Evolutionary conservation across 192 early-diverging fungal genomes (phyloP), one percentile per base, ranked within the genome.

Genomic region (Gorgonomyces haynaldii): DNA sequence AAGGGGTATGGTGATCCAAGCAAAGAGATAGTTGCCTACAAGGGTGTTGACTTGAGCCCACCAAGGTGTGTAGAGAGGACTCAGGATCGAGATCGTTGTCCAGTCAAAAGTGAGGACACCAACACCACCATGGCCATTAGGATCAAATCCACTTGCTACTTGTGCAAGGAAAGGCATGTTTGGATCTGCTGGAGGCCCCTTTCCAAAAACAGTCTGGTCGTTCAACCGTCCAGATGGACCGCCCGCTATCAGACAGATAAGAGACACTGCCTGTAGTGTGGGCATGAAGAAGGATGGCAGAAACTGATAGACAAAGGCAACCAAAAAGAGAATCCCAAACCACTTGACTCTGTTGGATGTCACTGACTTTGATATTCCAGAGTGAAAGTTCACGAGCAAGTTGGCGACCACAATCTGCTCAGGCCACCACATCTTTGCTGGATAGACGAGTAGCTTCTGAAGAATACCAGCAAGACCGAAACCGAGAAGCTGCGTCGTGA

Each of bases 351-450:
- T 66, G 4, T 69, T 58, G 16, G 32, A 23, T 19, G 42, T 60
- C 12, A 66, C 23, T 20, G 53, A 50, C 23, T 57, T 59, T 29
- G 50, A 78, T 71, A 42, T 45, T 4, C 28, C 24, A 37, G 70
- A 70, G 52, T 88, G 84, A 34, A 89, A 73, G 3, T 82, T 82
- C 20, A 81, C 75, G 65, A 84, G 86, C 22, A 91, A 62, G 19
- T 82, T 73, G 25, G 84, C 81, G 29, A 72, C 74, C 34, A 81
- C 62, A 34, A 93, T 64, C 34, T 72, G 81, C 2, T 73, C 49
- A 4, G 88, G 86, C 84, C 83, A 93, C 40, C 84, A 74, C 81
- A 86, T 86, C 8, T 73, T 60, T 4, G 84, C 70, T n/a, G 86
- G 86, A 37, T 82, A 79, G 2, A 91, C 86, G 9, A 91, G 69